phyloP scores from a whole-genome alignment of 2,329 filamentous ascomycete genomes.

The Claviceps capensis region DNA sequence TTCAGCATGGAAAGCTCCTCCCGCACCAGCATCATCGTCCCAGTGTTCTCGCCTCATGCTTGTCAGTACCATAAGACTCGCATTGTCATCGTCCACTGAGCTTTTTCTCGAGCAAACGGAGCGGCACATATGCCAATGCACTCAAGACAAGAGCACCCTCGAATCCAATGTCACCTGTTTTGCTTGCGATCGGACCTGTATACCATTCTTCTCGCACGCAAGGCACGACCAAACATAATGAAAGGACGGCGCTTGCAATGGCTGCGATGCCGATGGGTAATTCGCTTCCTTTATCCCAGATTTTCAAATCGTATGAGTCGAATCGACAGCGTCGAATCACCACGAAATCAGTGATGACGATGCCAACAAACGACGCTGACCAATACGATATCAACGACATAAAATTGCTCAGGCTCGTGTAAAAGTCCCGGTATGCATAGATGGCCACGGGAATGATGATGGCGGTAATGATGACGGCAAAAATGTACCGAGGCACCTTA shows the following conservation, averaged over 20 bases:
- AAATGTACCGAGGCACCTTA: conserved; percentile 42
- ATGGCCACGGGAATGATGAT: conserved; percentile 47
- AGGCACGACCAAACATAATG: conserved; percentile 39
- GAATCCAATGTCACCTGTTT: conserved; percentile 51
- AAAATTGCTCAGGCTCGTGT: conserved; percentile 42
- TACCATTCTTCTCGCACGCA: conserved; percentile 50
- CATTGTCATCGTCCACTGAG: conserved; percentile 4
- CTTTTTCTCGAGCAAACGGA: conserved; percentile 32
- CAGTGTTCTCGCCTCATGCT: conserved; percentile 2
- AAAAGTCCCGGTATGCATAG: conserved; percentile 40
- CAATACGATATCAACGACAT: conserved; percentile 45
- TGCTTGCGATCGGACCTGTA: conserved; percentile 43
- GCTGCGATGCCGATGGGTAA: conserved; percentile 35
- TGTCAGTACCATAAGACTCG: not conserved
- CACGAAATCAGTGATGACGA: conserved; percentile 34
- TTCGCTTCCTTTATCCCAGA: conserved; percentile 31
- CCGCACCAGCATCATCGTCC: not conserved
- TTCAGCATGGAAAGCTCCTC: not conserved
- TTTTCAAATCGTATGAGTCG: conserved; percentile 29
- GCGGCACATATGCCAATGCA: conserved; percentile 31
- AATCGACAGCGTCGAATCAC: conserved; percentile 32
- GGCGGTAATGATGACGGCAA: conserved; percentile 41
- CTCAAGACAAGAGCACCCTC: conserved; percentile 46
- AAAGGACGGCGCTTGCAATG: conserved; percentile 29
- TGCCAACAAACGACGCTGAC: conserved; percentile 40